Evolutionary conservation across 2,329 filamentous ascomycete species (phyloP), one percentile per base, ranked within the genome.

Genomic region (Xylariaceae sp.): DNA sequence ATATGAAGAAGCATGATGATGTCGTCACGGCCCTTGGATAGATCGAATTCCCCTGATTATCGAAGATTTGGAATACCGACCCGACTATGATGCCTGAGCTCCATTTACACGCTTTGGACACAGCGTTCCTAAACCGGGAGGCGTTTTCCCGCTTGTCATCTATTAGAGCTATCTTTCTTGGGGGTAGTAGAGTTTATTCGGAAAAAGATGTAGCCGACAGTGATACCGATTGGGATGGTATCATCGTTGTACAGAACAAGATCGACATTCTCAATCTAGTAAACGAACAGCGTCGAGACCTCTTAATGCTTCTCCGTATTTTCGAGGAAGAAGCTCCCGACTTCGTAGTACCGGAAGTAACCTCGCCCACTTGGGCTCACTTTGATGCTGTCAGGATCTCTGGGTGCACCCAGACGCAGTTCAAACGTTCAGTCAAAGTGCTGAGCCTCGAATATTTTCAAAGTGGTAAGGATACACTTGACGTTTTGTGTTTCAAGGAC

Each of bases 221-320:
- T n/a, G n/a, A n/a, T n/a, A n/a, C n/a, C n/a, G 14, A 42, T 34
- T 52, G 42, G 14, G 50, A 53, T 6, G 46, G 46, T 17, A 31
- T 53, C 16, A 14, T 55, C n/a, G 47, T 55, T 31, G 14, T 45
- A 17, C 45, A 42, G 9, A 33, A 36, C 7, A 55, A 55, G 41
- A 10, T 33, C 14, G 46, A 53, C 13, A 42, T 53, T 1, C 41
- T 19, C 18, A 9, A n/a, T 31, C 39, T 55, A 6, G 2, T 47
- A 7, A 14, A 12, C 5, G 41, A 44, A 1, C 13, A 31, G 10
- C 53, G 53, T 2, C 38, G 36, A 46, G 9, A n/a, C 12, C 38
- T 55, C 16, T 18, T 52, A 10, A 28, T 34, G 28, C 1, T 55
- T 22, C 11, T 46, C 1, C 45, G 49, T 4, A 41, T 55, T 17